These are phyloP conservation scores for Blastocystis sp. DNA, from an alignment of 352 stramenopile genomes.

Conservation along the genomic window DNA sequence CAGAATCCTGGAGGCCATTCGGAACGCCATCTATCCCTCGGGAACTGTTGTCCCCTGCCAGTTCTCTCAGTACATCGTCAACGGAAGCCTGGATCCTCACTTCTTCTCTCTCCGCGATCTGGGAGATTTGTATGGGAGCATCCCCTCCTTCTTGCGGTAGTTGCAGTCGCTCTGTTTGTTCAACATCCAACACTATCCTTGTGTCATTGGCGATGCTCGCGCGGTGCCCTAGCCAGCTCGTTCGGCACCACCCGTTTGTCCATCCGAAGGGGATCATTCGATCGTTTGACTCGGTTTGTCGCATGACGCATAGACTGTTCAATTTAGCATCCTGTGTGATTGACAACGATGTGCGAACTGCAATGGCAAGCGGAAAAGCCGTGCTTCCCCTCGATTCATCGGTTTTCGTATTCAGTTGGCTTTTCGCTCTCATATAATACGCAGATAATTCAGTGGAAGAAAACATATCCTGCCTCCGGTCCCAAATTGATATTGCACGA, in stretches of 20 bases:
- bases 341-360: background rate
- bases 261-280: background rate
- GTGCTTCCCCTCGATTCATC: conserved; percentile 54
- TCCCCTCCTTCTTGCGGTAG: background rate
- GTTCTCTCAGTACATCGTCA: background rate
- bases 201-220: background rate
- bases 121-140: background rate
- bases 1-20: background rate
- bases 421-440: background rate
- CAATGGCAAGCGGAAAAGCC: conserved; percentile 9
- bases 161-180: background rate
- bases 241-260: background rate
- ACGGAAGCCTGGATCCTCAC: background rate
- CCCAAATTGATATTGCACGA: conserved; percentile 55
- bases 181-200: no score
- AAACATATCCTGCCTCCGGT: conserved; percentile 22
- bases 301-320: conserved; percentile 24
- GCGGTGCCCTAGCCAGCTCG: background rate
- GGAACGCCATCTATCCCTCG: background rate
- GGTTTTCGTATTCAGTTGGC: conserved; percentile 40
- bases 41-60: background rate
- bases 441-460: conserved; percentile 13
- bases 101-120: background rate
- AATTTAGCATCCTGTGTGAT: conserved; percentile 10
- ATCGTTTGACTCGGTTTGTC: background rate